A percentile compares a stretch with the other conserved stretches of the same genome.
These are phyloP conservation scores for Aristolochia contorta DNA, from an alignment of 164 flowering plant genomes.

Conservation along the genomic window DNA sequence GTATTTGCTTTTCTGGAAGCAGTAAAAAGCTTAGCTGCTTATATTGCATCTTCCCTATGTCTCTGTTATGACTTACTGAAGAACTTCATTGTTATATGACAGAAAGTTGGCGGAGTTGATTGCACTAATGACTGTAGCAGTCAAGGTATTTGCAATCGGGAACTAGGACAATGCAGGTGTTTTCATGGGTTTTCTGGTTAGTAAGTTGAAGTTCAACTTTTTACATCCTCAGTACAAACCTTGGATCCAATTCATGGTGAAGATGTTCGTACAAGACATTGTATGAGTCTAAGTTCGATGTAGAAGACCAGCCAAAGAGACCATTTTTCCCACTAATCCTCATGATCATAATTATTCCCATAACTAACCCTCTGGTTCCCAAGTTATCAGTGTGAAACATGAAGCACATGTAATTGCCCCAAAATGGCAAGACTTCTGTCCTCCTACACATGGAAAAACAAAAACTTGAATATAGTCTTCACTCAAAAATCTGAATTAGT, in stretches of 20 bases:
- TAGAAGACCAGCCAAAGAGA: no score
- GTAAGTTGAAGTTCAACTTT: constrained; percentile 12
- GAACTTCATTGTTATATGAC: constrained; percentile 8
- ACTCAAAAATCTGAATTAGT: background rate
- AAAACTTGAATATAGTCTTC: background rate
- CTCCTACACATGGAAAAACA: background rate
- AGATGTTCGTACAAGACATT: no score
- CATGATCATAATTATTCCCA: no score
- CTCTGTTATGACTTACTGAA: background rate
- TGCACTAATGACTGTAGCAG: constrained; percentile 80
- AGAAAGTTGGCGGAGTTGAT: constrained; percentile 62
- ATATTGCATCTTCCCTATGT: background rate
- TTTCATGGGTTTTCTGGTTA: constrained; percentile 88
- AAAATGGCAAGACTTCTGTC: no score
- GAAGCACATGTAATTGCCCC: no score
- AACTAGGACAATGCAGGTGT: constrained; percentile 85
- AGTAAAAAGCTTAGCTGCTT: background rate
- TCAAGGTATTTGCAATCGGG: constrained; percentile 85
- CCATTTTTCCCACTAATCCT: no score
- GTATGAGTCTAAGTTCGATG: no score
- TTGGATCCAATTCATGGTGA: no score
- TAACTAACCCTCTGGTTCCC: no score
- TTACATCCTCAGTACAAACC: no score
- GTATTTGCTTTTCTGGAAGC: no score
- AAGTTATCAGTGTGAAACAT: no score